Percentiles rank a stretch among this genome's conserved stretches.
These are phyloP conservation scores for Leptographium flavum DNA, from an alignment of 2,329 filamentous ascomycete species.

Conservation along the genomic window DNA sequence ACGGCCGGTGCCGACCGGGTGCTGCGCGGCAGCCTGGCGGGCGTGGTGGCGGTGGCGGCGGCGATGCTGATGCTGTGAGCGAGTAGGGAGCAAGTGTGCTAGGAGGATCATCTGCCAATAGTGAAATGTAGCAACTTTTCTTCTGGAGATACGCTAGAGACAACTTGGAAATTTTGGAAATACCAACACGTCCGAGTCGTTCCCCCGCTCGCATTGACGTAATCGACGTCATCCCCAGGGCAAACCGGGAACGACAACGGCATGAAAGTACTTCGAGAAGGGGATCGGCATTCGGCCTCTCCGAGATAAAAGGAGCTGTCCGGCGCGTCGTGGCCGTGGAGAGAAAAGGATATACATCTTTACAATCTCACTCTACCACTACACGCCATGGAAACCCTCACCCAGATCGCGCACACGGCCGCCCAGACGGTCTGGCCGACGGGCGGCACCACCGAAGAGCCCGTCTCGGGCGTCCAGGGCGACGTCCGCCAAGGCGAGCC, in stretches of 20 bases:
- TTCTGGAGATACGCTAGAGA: no score
- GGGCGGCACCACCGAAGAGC: constrained; percentile 33
- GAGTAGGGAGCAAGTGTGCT: background rate
- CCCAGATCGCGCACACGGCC: constrained; percentile 35
- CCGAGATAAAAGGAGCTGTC: no score
- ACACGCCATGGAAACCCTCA: constrained; percentile 48
- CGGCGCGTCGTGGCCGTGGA: no score
- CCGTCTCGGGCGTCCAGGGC: constrained; percentile 56
- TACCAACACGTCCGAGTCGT: no score
- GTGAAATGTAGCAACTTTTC: no score
- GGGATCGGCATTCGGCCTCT: no score
- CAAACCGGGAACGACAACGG: no score
- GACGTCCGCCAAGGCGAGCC: constrained; percentile 55
- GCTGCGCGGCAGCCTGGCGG: constrained; percentile 1
- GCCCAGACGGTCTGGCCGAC: constrained; percentile 34
- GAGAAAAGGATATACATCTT: background rate
- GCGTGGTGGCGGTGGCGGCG: background rate
- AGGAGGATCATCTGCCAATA: background rate
- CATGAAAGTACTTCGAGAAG: no score
- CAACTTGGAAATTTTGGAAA: no score
- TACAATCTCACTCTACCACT: background rate
- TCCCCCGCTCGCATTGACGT: no score
- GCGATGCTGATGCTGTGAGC: constrained; percentile 4
- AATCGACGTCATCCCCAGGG: no score
- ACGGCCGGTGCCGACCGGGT: constrained; percentile 1